Evolutionary conservation across 2,329 filamentous ascomycete species (phyloP), one percentile per base, ranked within the genome.

Genomic region (Tolypocladium amazonense): DNA sequence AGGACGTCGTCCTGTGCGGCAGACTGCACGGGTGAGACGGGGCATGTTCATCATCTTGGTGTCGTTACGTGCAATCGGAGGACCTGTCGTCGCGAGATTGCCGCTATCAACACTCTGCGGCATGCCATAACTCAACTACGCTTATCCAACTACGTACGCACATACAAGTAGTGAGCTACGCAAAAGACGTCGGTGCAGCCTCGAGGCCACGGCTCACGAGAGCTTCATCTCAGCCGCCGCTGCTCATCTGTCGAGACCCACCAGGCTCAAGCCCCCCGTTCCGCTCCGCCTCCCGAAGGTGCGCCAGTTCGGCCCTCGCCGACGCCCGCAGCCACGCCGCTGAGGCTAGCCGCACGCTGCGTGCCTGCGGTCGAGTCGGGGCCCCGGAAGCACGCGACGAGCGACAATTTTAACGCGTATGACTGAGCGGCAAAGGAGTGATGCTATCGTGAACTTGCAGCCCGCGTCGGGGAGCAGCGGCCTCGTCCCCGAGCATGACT

Each of bases 1-100:
- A 90, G 61, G 92, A 96, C 72, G 86, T 92, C 33, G 88, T 96
- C 1, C 79, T 96, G 63, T 94, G 89, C 70, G 91, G 90, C 30
- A 82, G 78, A 60, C 76, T 88, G 59, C 65, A 67, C 57, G 54
- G 15, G 9, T 39, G 15, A 52, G 7, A 2, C 6, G 27, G 25
- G 25, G 12, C 12, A 50, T 50, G 45, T 25, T 30, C 23, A 15
- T 47, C 35, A 37, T 11, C 35, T 37, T 37, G 35, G 35, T 37
- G 11, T 37, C 35, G 15, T 39, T 20, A 20, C 11, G 15, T 38
- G 37, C 37, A 38, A 14, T 12, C 15, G 12, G 11, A 38, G 20
- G 41, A 45, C 41, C 20, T 23, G 41, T 45, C 41, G n/a, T 14
- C n/a, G 20, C 1, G 38, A 8, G 20, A 43, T n/a, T 2, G 18